phyloP scores from a whole-genome alignment of 225 moss, liverwort and hornwort genomes.

The Climacium dendroides region DNA sequence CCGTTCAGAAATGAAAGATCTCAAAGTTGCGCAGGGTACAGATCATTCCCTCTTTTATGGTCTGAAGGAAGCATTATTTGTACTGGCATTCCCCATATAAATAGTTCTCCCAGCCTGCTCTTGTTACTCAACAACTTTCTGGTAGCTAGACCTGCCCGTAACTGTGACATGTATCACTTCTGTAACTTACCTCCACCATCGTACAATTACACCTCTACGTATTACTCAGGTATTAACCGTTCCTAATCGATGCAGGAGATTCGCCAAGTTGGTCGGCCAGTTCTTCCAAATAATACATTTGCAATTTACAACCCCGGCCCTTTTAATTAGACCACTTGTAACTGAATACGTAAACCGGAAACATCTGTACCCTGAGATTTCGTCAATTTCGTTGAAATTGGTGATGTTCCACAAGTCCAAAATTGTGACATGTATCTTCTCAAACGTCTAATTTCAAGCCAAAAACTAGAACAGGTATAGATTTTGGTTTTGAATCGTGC shows the following conservation, averaged over 20 bases:
- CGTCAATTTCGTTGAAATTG: background rate
- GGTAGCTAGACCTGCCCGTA: constrained; percentile 19
- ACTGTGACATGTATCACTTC: constrained; percentile 16
- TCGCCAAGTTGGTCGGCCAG: constrained; percentile 12
- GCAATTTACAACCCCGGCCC: background rate
- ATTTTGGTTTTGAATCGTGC: background rate
- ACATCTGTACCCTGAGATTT: background rate
- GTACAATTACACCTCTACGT: constrained; percentile 2
- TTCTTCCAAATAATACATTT: background rate
- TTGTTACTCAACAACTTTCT: constrained; percentile 28
- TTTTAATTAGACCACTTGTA: background rate
- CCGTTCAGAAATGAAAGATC: constrained; percentile 17
- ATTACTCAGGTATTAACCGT: background rate
- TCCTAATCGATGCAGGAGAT: background rate
- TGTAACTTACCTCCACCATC: background rate
- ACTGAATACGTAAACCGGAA: background rate
- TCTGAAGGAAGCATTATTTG: constrained; percentile 20
- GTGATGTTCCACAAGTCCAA: background rate
- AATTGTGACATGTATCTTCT: background rate
- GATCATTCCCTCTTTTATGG: constrained; percentile 8
- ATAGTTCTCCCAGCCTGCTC: background rate
- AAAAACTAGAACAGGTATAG: background rate
- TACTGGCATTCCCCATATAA: constrained; percentile 5
- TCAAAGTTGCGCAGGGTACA: constrained; percentile 7
- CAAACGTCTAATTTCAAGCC: background rate